Percentiles rank a stretch among this genome's conserved stretches.
Conservation (phyloP, 306 rosid genomes). For the Ziziphus jujuba region DNA sequence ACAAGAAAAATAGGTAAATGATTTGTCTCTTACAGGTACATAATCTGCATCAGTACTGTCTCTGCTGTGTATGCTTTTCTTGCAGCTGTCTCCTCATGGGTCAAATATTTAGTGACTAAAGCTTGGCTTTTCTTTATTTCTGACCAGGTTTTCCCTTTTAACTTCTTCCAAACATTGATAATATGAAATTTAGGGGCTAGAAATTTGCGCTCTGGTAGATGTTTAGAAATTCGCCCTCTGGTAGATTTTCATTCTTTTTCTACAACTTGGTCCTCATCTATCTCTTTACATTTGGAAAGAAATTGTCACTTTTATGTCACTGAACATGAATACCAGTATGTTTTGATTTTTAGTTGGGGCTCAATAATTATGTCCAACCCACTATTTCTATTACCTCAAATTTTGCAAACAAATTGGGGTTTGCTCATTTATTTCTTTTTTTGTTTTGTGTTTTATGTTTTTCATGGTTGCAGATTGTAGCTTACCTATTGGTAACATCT, state of each 20-base stretch:
- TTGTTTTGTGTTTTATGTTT: neutral
- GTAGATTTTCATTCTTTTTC: too few species aligned
- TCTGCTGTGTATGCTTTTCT: constrained; percentile 61
- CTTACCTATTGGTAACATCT: constrained; percentile 71
- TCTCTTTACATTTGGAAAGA: too few species aligned
- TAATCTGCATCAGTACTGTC: constrained; percentile 66
- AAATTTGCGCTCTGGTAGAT: too few species aligned
- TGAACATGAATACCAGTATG: too few species aligned
- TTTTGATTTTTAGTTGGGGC: neutral
- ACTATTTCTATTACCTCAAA: neutral
- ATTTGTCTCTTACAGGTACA: constrained; percentile 49
- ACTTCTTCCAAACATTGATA: neutral
- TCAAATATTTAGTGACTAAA: constrained; percentile 44
- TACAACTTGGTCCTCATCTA: too few species aligned
- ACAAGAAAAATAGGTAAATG: neutral
- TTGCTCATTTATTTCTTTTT: neutral
- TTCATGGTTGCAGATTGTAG: constrained; percentile 48
- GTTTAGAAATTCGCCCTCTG: too few species aligned
- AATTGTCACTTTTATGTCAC: too few species aligned
- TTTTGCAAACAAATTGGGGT: neutral
- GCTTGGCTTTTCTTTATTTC: constrained; percentile 83
- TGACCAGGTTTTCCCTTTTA: constrained; percentile 61
- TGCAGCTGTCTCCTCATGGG: constrained; percentile 58
- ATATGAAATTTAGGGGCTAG: too few species aligned
- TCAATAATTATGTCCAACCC: neutral